phyloP scores from a whole-genome alignment of 768 basidiomycete species.

The Xerocomus potaroensis region DNA sequence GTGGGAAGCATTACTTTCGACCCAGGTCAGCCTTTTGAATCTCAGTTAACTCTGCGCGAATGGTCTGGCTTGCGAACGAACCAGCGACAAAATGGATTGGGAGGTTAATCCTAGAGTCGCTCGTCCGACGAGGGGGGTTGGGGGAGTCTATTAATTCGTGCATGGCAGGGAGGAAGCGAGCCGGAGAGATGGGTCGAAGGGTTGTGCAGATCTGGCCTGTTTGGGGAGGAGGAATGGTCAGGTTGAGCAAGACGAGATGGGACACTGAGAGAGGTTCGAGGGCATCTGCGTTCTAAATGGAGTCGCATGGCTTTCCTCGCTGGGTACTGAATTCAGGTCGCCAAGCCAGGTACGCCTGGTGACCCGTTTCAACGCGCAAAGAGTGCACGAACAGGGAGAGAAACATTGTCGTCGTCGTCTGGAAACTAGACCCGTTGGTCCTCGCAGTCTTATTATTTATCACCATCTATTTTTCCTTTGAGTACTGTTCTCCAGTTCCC shows the following conservation, averaged over 20 bases:
- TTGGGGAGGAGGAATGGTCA: slow-evolving; percentile 10
- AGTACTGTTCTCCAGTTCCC: slow-evolving; percentile 16
- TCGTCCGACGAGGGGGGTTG: slow-evolving; percentile 25
- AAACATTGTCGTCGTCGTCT: neutral
- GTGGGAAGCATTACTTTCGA: slow-evolving; percentile 48
- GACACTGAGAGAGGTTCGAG: no score
- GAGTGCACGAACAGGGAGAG: neutral
- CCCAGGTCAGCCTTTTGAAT: slow-evolving; percentile 66
- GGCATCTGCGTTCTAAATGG: slow-evolving; percentile 23
- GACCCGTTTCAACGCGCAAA: neutral
- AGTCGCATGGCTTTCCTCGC: slow-evolving; percentile 11
- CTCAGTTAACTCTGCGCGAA: slow-evolving; percentile 54
- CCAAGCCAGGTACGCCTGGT: slow-evolving; percentile 12
- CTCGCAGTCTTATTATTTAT: no score
- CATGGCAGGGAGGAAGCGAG: slow-evolving; percentile 13
- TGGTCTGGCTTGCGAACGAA: slow-evolving; percentile 53
- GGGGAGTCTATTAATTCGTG: slow-evolving; percentile 13
- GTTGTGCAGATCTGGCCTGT: slow-evolving; percentile 5
- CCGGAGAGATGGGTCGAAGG: neutral
- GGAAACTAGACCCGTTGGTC: neutral
- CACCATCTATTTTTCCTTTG: neutral
- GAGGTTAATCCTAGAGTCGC: slow-evolving; percentile 24
- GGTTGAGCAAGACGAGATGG: slow-evolving; percentile 3
- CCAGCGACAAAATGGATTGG: slow-evolving; percentile 57
- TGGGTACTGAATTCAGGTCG: slow-evolving; percentile 12